A percentile compares a stretch with the other conserved stretches of the same genome.
phyloP scores from a whole-genome alignment of 2,329 filamentous ascomycete genomes.

The Clonostachys rhizophaga region DNA sequence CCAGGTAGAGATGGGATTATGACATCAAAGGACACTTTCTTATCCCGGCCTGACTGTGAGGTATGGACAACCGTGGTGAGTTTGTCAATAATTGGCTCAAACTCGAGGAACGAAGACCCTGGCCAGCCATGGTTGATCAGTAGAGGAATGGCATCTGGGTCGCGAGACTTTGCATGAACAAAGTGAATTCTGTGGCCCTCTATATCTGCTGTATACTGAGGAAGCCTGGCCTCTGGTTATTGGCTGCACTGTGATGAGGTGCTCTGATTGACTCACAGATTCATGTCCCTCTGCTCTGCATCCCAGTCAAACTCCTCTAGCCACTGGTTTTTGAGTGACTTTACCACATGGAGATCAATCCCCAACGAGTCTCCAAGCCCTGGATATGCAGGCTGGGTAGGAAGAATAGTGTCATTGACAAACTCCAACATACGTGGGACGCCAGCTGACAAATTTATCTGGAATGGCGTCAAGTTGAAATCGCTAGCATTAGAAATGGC shows the following conservation, averaged over 20 bases:
- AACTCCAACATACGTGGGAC: neutral
- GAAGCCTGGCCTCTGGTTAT: neutral
- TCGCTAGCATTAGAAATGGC: neutral
- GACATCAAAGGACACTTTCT: slow-evolving; percentile 36
- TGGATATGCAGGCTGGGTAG: neutral
- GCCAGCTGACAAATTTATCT: neutral
- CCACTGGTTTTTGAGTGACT: slow-evolving; percentile 7
- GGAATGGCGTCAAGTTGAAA: neutral
- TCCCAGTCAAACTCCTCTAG: slow-evolving; percentile 9
- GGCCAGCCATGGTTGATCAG: slow-evolving; percentile 37
- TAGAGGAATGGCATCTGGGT: slow-evolving; percentile 26
- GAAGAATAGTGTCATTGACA: neutral
- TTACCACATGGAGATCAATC: slow-evolving; percentile 4
- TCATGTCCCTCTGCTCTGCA: slow-evolving; percentile 7
- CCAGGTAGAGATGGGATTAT: slow-evolving; percentile 37
- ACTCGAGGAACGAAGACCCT: slow-evolving; percentile 29
- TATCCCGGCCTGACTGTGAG: neutral
- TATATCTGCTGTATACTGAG: slow-evolving; percentile 9
- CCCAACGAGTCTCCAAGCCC: neutral
- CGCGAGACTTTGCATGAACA: neutral
- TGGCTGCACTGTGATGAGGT: no score
- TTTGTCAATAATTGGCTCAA: slow-evolving; percentile 22
- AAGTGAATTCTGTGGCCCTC: slow-evolving; percentile 8
- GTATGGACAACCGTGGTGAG: slow-evolving; percentile 15
- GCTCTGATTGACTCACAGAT: slow-evolving; percentile 4